Evolutionary conservation across 2,329 filamentous ascomycete genomes (phyloP).

Genomic region (Aspergillus sp.): DNA sequence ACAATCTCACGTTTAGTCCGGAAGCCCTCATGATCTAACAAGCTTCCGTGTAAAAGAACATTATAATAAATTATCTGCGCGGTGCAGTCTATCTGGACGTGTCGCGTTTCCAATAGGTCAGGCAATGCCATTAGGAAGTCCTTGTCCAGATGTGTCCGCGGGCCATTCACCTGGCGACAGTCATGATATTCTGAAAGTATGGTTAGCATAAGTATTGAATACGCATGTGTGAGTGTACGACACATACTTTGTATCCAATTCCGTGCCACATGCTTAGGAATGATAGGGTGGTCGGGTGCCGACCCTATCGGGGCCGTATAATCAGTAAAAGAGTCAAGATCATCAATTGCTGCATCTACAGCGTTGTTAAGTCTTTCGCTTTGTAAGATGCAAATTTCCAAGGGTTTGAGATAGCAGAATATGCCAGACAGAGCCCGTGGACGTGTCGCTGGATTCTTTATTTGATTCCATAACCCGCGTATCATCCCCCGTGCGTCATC

Average conservation of each 20-base stretch:
- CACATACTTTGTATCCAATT: neutral
- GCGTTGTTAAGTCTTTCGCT: neutral
- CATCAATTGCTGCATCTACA: neutral
- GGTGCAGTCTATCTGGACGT: neutral
- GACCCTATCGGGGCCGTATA: rapidly evolving
- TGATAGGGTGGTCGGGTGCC: too few species aligned
- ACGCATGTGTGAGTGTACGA: too few species aligned
- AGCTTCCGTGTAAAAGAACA: neutral
- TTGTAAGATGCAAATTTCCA: neutral
- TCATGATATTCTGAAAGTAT: neutral
- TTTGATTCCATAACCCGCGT: neutral
- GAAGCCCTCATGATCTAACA: neutral
- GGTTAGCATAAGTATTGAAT: neutral
- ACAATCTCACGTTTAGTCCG: neutral
- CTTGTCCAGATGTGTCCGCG: neutral
- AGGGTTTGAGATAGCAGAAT: neutral
- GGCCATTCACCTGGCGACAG: neutral
- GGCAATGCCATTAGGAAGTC: neutral
- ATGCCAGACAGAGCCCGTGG: neutral
- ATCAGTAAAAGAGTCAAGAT: too few species aligned
- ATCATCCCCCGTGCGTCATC: too few species aligned
- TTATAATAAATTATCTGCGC: neutral
- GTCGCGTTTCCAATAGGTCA: neutral
- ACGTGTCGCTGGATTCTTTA: neutral
- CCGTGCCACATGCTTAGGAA: neutral